Evolutionary conservation across 2,329 filamentous ascomycete species (phyloP).

Genomic region (Colletotrichum lupini): DNA sequence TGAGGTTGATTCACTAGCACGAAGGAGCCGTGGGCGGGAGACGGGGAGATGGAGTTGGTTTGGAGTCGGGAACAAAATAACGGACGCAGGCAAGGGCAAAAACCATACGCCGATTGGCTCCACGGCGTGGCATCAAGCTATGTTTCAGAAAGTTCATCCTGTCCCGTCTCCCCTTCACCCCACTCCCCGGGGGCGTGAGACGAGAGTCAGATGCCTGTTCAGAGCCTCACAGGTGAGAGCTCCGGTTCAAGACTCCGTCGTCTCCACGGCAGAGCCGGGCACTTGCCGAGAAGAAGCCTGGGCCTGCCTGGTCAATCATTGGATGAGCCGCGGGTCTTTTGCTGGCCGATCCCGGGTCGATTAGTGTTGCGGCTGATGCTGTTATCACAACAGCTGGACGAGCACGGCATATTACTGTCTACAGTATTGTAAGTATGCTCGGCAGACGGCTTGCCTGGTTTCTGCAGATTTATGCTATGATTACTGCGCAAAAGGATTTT

Average conservation of each 20-base stretch:
- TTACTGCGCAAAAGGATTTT: neutral
- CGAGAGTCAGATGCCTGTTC: neutral
- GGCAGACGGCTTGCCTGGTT: slow-evolving; percentile 1
- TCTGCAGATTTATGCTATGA: slow-evolving; percentile 25
- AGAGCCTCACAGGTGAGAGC: neutral
- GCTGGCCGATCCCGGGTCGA: neutral
- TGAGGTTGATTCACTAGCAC: neutral
- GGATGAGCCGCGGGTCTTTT: neutral
- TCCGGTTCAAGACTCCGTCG: slow-evolving; percentile 13
- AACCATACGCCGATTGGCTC: slow-evolving; percentile 20
- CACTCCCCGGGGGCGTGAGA: neutral
- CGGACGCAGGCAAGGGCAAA: neutral
- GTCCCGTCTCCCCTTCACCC: neutral
- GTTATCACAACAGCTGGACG: neutral
- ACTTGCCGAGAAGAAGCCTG: slow-evolving; percentile 4
- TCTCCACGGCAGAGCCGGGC: slow-evolving; percentile 6
- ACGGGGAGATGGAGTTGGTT: neutral
- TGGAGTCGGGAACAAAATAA: neutral
- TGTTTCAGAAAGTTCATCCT: slow-evolving; percentile 29
- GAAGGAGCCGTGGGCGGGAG: neutral
- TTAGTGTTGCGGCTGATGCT: neutral
- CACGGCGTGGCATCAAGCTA: slow-evolving; percentile 5
- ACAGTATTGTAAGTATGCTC: neutral
- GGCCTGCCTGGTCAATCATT: no score
- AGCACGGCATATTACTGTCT: neutral